Evolutionary conservation across 2,329 filamentous ascomycete species (phyloP), one percentile per base, ranked within the genome.

Genomic region (Trichoderma cornu-damae): DNA sequence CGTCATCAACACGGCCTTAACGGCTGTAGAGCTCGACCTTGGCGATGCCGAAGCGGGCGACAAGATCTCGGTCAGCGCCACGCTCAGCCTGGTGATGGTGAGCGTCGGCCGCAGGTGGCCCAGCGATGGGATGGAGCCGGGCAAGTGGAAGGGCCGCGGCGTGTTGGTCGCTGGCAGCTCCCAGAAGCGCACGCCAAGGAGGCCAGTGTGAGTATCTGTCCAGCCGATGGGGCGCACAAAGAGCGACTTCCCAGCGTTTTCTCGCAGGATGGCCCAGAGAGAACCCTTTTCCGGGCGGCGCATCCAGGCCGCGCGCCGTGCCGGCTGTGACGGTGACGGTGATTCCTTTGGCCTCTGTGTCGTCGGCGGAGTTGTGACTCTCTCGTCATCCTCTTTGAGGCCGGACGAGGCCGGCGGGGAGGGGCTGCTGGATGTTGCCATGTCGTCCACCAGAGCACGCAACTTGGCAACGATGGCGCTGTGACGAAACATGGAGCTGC

Each of bases 171-270:
- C 65, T 14, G 76, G 72, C 12, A 73, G 69, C 62, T 76, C 69
- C 24, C 68, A 59, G 68, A 82, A 84, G 42, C 67, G 67, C 14
- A 72, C 77, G 22, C 73, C 75, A 5, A 84, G 77, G 2, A 82
- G 68, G 42, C 70, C 66, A 8, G 72, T 64, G 59, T 84, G 81
- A 1, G 72, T 57, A 54, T 83, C 80, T 14, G 77, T 82, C 81
- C 81, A 84, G 64, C 74, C 77, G 44, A 82, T 76, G 2, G 81
- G 81, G 24, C 75, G 73, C 47, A 79, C 68, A 59, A 77, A 82
- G 18, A 84, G 77, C 0, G 76, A 72, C 0, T 66, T 68, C 42
- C 78, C 76, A 32, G 73, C 67, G 63, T 83, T 65, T 20, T 78
- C 70, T 59, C 77, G 75, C 59, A 84, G 71, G 43, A 81, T 72